Conservation (phyloP, 495 filamentous ascomycete species). For the Tuber magnatum region DNA sequence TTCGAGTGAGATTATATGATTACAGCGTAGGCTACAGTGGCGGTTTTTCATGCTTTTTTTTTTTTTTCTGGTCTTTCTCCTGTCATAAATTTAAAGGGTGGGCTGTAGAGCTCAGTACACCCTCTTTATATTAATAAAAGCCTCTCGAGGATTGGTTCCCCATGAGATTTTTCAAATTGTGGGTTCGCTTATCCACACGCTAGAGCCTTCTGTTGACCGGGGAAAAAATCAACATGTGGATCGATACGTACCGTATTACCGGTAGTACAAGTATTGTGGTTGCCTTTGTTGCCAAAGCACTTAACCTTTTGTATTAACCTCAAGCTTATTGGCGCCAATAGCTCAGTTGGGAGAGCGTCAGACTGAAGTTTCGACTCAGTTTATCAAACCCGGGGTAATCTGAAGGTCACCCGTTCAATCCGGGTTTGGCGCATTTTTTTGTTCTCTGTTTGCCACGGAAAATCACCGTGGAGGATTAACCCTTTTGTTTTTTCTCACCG, state of each 20-base stretch:
- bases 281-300: background rate
- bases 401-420: conserved; percentile 33
- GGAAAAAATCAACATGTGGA: background rate
- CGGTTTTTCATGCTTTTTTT: background rate
- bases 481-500: background rate
- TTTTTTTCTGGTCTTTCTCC: background rate
- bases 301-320: background rate
- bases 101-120: background rate
- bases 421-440: conserved; percentile 31
- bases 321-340: conserved; percentile 28
- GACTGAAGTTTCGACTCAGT: conserved; percentile 25
- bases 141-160: background rate
- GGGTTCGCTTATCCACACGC: background rate
- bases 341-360: conserved; percentile 40
- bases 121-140: background rate
- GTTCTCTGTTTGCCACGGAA: background rate
- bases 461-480: background rate
- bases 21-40: background rate
- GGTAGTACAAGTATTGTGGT: background rate
- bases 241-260: background rate
- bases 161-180: background rate
- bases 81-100: background rate
- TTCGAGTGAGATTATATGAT: background rate
- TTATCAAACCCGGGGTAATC: conserved; percentile 15
- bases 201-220: background rate